Percentiles rank a stretch among this genome's conserved stretches.
Conservation (phyloP, 305 asterid species). For the Fraxinus baroniana region DNA sequence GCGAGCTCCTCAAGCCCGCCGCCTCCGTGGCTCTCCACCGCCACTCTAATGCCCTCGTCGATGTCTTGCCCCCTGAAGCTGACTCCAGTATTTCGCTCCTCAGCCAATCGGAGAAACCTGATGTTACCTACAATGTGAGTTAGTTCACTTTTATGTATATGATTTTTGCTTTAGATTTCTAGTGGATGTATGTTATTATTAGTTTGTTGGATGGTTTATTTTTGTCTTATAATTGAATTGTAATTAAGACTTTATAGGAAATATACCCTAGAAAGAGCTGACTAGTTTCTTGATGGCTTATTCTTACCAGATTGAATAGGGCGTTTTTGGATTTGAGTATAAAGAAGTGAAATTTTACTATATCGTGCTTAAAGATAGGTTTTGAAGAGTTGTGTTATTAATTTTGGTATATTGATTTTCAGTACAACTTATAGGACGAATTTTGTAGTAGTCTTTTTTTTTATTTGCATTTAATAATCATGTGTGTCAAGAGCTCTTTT, state of each 20-base stretch:
- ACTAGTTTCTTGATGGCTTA: neutral
- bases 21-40: conserved; percentile 89
- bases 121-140: conserved; percentile 64
- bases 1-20: conserved; percentile 79
- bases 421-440: neutral
- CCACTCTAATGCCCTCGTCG: conserved; percentile 80
- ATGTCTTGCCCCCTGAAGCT: conserved; percentile 88
- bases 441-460: neutral
- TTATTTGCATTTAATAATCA: neutral
- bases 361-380: neutral
- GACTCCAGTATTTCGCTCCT: conserved; percentile 85
- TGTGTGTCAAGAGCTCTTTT: neutral
- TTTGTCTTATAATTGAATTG: neutral
- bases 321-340: neutral
- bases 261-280: neutral
- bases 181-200: neutral
- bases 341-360: neutral
- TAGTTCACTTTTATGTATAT: neutral
- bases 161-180: neutral
- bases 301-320: neutral
- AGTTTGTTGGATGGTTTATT: neutral
- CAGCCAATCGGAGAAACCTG: conserved; percentile 89
- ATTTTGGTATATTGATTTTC: neutral
- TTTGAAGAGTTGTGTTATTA: neutral
- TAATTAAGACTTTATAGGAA: neutral